These are phyloP conservation scores for Exophiala bonariae DNA, from an alignment of 2,329 filamentous ascomycete genomes.

Conservation along the genomic window DNA sequence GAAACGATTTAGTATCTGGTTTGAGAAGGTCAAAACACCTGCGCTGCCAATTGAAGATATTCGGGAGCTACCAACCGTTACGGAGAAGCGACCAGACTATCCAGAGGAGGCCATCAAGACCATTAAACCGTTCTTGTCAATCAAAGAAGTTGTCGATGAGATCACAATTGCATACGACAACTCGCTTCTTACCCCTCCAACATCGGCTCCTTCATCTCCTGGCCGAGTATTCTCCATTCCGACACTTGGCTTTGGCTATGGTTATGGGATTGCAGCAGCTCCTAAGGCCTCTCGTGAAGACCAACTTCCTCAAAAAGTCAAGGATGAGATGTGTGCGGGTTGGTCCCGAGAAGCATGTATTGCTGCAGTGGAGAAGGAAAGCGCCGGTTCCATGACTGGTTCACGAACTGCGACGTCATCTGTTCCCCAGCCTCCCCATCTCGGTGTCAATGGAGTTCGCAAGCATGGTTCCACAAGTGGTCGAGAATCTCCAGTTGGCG, in stretches of 20 bases:
- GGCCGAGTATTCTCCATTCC: constrained; percentile 64
- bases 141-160: constrained; percentile 68
- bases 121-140: constrained; percentile 73
- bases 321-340: constrained; percentile 72
- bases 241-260: constrained; percentile 54
- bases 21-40: constrained; percentile 71
- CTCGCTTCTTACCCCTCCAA: constrained; percentile 61
- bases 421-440: constrained; percentile 22
- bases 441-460: constrained; percentile 24
- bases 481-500: constrained; percentile 27
- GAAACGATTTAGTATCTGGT: constrained; percentile 74
- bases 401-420: constrained; percentile 62
- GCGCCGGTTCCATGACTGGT: constrained; percentile 71
- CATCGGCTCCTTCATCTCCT: constrained; percentile 70
- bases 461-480: constrained; percentile 18
- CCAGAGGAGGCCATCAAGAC: constrained; percentile 59
- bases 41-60: constrained; percentile 65
- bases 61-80: constrained; percentile 43
- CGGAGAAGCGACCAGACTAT: constrained; percentile 42
- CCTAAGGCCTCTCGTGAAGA: constrained; percentile 39
- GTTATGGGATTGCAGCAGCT: constrained; percentile 37
- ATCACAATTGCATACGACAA: constrained; percentile 72
- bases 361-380: constrained; percentile 64
- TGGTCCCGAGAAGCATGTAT: constrained; percentile 79
- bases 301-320: constrained; percentile 66